Conservation (phyloP, 2,329 filamentous ascomycete genomes). For the Fusarium sp. region DNA sequence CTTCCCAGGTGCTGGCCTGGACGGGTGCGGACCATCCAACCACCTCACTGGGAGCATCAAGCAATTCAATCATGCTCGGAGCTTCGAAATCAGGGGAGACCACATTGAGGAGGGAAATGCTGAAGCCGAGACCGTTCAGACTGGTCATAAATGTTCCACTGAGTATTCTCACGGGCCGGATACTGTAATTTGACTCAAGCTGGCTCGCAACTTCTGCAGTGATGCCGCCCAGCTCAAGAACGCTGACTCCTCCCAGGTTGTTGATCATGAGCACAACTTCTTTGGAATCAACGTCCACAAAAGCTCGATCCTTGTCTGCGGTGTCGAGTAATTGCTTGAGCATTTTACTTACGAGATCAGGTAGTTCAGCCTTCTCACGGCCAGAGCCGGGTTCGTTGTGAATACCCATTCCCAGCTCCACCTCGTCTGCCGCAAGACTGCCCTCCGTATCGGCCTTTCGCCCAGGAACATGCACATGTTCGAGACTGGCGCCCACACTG, state of each 20-base stretch:
- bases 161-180: constrained; percentile 71
- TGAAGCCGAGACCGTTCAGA: constrained; percentile 79
- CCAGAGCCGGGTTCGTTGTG: constrained; percentile 74
- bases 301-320: constrained; percentile 74
- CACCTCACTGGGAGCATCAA: constrained; percentile 75
- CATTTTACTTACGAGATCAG: constrained; percentile 70
- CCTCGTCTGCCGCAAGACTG: constrained; percentile 62
- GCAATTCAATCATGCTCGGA: constrained; percentile 71
- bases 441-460: constrained; percentile 69
- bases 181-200: constrained; percentile 64
- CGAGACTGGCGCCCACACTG: constrained; percentile 84
- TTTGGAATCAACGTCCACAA: constrained; percentile 68
- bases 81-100: constrained; percentile 66
- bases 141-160: constrained; percentile 82
- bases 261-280: constrained; percentile 78
- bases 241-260: constrained; percentile 78
- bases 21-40: constrained; percentile 76
- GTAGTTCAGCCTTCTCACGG: constrained; percentile 61
- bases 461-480: constrained; percentile 94
- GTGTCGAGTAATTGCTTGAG: constrained; percentile 73
- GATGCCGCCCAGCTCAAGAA: constrained; percentile 77
- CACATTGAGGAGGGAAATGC: constrained; percentile 74
- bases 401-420: constrained; percentile 80
- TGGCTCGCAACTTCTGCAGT: constrained; percentile 74
- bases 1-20: constrained; percentile 70